A percentile compares a stretch with the other conserved stretches of the same genome.
phyloP scores from a whole-genome alignment of 2,329 filamentous ascomycete species.

The Fusarium algeriense region DNA sequence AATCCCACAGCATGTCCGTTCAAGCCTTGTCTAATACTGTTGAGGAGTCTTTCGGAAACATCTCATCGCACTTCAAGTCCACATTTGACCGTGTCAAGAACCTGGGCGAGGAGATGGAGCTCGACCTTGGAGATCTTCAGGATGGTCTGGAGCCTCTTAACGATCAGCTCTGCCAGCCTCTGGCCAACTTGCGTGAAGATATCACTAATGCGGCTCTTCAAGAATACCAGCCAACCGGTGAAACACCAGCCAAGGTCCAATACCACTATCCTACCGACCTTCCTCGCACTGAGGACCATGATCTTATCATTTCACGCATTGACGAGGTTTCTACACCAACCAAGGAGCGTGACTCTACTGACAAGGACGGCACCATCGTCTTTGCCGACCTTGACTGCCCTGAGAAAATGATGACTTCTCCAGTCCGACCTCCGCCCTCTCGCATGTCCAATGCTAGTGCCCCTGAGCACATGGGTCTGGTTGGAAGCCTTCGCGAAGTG shows the following conservation, averaged over 20 bases:
- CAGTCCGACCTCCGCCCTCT: constrained; percentile 49
- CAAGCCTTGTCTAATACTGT: constrained; percentile 74
- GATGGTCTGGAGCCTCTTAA: constrained; percentile 72
- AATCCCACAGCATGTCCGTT: constrained; percentile 76
- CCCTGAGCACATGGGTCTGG: constrained; percentile 47
- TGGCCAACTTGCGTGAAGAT: constrained; percentile 77
- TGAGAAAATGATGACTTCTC: constrained; percentile 47
- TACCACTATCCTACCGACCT: constrained; percentile 86
- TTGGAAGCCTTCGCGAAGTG: constrained; percentile 66
- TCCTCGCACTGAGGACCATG: constrained; percentile 74
- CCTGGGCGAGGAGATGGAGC: constrained; percentile 75
- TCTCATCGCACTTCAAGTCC: constrained; percentile 76
- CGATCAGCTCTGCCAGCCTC: constrained; percentile 73
- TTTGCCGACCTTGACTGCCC: constrained; percentile 55
- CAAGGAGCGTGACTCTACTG: constrained; percentile 41
- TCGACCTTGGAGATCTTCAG: constrained; percentile 69
- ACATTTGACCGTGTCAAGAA: constrained; percentile 76
- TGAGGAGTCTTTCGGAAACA: constrained; percentile 77
- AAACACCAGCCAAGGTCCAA: constrained; percentile 82
- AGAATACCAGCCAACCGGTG: constrained; percentile 87
- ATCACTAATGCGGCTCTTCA: constrained; percentile 74
- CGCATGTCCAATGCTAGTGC: constrained; percentile 48
- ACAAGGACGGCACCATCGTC: constrained; percentile 56
- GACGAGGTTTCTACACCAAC: constrained; percentile 49
- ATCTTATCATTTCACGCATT: constrained; percentile 58